Evolutionary conservation across 108 stramenopile genomes (phyloP), one percentile per base, ranked within the genome.

Genomic region (Cyclotella distinguenda): DNA sequence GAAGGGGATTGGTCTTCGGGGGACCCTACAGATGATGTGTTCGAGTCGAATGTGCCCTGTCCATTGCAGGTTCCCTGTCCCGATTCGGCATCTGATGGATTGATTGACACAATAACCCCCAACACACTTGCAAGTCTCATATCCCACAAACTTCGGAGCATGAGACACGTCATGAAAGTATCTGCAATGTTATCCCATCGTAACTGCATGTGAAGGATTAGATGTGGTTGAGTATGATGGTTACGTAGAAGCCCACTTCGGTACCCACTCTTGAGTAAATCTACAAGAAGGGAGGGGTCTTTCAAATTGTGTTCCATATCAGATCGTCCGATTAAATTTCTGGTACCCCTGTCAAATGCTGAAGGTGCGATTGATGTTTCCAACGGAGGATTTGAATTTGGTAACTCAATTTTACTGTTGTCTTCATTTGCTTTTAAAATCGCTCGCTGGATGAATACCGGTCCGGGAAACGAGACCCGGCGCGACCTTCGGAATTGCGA

Each of bases 151-250:
- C 63, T 65, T 46, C 75, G 15, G 7, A 77, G 63, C 75, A 77
- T 77, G 45, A 77, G 75, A 56, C 75, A 77, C 11, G 69, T 77
- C 47, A 77, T 39, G 21, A 77, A 54, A 33, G 75, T 77, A 46
- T 77, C 75, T 15, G 75, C 75, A 30, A 77, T 28, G 33, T 77
- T 77, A 27, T 77, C 75, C 75, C 75, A 77, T 35, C 75, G 25
- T 33, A 77, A 49, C 33, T 77, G 75, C 70, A 77, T 54, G 32
- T 65, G 63, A 19, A 77, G 46, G 25, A 77, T 59, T 18, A 77
- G 52, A 43, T 72, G 69, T 31, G 75, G 69, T 33, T 64, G 70
- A 6, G 75, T 66, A 53, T 56, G 64, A 38, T 77, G 75, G 48
- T 77, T 64, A 12, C 63, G 56, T 22, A 72, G 31, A 48, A 77